A percentile compares a stretch with the other conserved stretches of the same genome.
These are phyloP conservation scores for Leucocoprinus sp. DNA, from an alignment of 768 basidiomycete genomes.

Conservation along the genomic window DNA sequence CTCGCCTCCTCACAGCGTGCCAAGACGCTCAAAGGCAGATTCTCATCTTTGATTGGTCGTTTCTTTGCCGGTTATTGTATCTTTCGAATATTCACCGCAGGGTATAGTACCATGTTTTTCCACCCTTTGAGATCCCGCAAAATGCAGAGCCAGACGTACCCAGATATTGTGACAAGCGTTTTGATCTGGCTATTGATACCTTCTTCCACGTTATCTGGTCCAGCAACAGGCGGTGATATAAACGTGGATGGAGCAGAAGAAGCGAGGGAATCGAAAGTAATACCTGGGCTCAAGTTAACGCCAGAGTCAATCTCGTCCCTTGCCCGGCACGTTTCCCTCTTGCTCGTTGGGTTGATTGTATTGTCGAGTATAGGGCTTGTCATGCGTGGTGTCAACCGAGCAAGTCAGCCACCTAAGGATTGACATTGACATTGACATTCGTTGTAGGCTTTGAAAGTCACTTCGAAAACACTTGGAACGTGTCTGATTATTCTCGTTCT, in stretches of 20 bases:
- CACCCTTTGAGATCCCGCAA: constrained; percentile 22
- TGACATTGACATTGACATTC: neutral
- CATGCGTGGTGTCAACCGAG: constrained; percentile 58
- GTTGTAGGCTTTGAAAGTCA: constrained; percentile 56
- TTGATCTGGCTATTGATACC: constrained; percentile 22
- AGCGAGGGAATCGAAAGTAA: neutral
- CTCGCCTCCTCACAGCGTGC: constrained; percentile 42
- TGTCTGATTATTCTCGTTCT: constrained; percentile 71
- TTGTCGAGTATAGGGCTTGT: constrained; percentile 64
- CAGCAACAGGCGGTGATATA: too few species aligned
- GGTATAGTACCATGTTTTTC: constrained; percentile 38
- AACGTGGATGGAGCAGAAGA: neutral
- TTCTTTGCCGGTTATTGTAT: constrained; percentile 64
- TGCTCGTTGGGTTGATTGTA: constrained; percentile 71
- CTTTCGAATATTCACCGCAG: constrained; percentile 42
- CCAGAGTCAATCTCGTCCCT: constrained; percentile 31
- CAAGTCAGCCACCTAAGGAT: constrained; percentile 18
- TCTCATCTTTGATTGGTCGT: constrained; percentile 37
- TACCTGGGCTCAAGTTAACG: constrained; percentile 3
- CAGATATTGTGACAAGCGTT: constrained; percentile 33
- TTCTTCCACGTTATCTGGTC: constrained; percentile 19
- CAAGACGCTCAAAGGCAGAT: constrained; percentile 45
- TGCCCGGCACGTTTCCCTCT: constrained; percentile 49
- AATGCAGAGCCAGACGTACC: constrained; percentile 27
- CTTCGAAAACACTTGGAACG: constrained; percentile 62